A percentile compares a stretch with the other conserved stretches of the same genome.
Evolutionary conservation across 768 basidiomycete species (phyloP).

Genomic region (Hygrocybe coccinea): DNA sequence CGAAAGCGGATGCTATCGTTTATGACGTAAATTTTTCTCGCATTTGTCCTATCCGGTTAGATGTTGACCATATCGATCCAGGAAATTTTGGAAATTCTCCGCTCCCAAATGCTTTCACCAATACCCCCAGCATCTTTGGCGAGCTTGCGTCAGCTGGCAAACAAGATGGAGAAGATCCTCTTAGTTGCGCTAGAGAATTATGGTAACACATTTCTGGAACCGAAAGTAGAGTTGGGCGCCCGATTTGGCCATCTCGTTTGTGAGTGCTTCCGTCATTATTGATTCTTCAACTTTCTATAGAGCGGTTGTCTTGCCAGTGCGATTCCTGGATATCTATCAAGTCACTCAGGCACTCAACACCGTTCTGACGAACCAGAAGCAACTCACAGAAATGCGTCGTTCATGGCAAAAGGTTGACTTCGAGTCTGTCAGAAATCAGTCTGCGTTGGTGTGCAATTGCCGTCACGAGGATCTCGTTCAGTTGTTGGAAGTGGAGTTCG

Average conservation of each 20-base stretch:
- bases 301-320: conserved; percentile 49
- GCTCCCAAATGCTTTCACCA: conserved; percentile 78
- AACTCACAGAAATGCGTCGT: conserved; percentile 77
- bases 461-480: conserved; percentile 86
- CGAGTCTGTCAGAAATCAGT: conserved; percentile 86
- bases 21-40: conserved; percentile 70
- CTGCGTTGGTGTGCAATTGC: conserved; percentile 90
- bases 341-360: conserved; percentile 85
- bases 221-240: conserved; percentile 85
- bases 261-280: conserved; percentile 41
- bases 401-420: conserved; percentile 89
- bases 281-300: conserved; percentile 3
- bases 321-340: conserved; percentile 89
- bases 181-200: conserved; percentile 76
- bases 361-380: conserved; percentile 84
- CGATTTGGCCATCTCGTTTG: conserved; percentile 87
- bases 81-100: conserved; percentile 84
- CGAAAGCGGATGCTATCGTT: conserved; percentile 82
- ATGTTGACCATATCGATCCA: conserved; percentile 28
- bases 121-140: conserved; percentile 63
- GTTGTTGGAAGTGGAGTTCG: conserved; percentile 80
- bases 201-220: conserved; percentile 85
- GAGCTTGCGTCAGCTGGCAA: conserved; percentile 73
- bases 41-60: conserved; percentile 12
- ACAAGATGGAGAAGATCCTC: conserved; percentile 89